phyloP scores from a whole-genome alignment of 192 early-diverging fungal genomes.

The Coemansia sp. region DNA sequence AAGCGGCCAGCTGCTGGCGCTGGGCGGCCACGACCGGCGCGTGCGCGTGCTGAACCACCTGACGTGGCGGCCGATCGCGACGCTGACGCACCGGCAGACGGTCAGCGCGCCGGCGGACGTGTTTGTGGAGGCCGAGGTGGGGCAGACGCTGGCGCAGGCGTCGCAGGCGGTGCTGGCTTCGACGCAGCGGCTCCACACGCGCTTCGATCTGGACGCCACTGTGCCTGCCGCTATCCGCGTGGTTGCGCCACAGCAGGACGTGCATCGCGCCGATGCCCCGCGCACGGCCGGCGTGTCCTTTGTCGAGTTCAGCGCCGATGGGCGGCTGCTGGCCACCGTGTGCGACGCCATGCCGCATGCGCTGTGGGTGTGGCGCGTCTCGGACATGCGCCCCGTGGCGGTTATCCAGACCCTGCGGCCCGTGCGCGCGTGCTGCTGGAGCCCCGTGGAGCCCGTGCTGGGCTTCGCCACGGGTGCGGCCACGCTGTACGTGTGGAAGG shows the following conservation, averaged over 20 bases:
- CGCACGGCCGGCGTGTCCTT: background rate
- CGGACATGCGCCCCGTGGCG: slow-evolving; percentile 24
- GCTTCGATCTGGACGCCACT: slow-evolving; percentile 24
- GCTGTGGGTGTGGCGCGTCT: slow-evolving; percentile 45
- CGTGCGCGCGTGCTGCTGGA: slow-evolving; percentile 38
- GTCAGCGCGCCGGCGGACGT: slow-evolving; percentile 24
- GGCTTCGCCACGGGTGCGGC: slow-evolving; percentile 31
- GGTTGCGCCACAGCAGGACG: slow-evolving; percentile 14
- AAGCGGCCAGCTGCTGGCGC: slow-evolving; percentile 41
- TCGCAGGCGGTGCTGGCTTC: slow-evolving; percentile 10
- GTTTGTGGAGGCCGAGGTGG: slow-evolving; percentile 36
- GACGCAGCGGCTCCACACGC: slow-evolving; percentile 20
- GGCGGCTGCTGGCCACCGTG: slow-evolving; percentile 26
- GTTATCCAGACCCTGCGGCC: slow-evolving; percentile 36
- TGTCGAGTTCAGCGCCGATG: slow-evolving; percentile 38
- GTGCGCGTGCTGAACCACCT: slow-evolving; percentile 42
- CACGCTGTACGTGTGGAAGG: slow-evolving; percentile 46
- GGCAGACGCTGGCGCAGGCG: slow-evolving; percentile 21
- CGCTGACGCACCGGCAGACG: slow-evolving; percentile 18
- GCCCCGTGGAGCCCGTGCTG: slow-evolving; percentile 38
- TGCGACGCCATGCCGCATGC: slow-evolving; percentile 34
- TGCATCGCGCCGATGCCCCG: slow-evolving; percentile 19
- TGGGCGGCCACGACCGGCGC: slow-evolving; percentile 30
- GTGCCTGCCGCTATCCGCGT: slow-evolving; percentile 14
- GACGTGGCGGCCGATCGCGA: slow-evolving; percentile 48